A percentile compares a stretch with the other conserved stretches of the same genome.
Conservation (phyloP, 768 basidiomycete species). For the Gymnopilus dilepis region DNA sequence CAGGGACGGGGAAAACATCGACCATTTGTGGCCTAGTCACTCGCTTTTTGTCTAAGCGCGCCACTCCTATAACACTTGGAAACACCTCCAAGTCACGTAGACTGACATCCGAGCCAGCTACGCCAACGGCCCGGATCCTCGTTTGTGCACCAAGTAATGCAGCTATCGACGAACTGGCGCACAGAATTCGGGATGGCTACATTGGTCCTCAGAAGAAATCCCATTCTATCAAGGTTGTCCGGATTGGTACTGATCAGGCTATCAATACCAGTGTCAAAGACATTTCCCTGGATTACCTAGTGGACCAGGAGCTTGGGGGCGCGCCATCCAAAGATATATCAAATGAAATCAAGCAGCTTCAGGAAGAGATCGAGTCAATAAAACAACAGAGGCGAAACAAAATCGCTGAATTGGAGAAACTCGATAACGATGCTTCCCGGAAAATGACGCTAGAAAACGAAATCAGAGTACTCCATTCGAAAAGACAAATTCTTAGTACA, state of each 20-base stretch:
- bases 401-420: conserved; percentile 56
- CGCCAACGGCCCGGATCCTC: conserved; percentile 69
- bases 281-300: conserved; percentile 84
- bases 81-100: conserved; percentile 32
- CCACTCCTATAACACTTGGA: conserved; percentile 57
- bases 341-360: conserved; percentile 61
- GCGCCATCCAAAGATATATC: conserved; percentile 55
- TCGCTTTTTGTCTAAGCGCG: conserved; percentile 71
- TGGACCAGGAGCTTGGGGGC: conserved; percentile 73
- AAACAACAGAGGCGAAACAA: conserved; percentile 65
- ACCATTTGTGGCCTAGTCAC: conserved; percentile 96
- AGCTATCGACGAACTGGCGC: conserved; percentile 95
- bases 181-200: conserved; percentile 83
- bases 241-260: conserved; percentile 79
- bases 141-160: conserved; percentile 98
- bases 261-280: conserved; percentile 84
- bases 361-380: conserved; percentile 71
- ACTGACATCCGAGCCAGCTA: conserved; percentile 37
- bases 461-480: conserved; percentile 64
- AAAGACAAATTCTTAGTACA: conserved; percentile 65
- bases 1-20: conserved; percentile 98
- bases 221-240: conserved; percentile 79
- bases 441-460: conserved; percentile 69
- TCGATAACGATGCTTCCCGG: conserved; percentile 63
- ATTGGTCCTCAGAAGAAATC: conserved; percentile 58